These are phyloP conservation scores for Simmondsia chinensis DNA, from an alignment of 148 eudicot genomes.

Conservation along the genomic window DNA sequence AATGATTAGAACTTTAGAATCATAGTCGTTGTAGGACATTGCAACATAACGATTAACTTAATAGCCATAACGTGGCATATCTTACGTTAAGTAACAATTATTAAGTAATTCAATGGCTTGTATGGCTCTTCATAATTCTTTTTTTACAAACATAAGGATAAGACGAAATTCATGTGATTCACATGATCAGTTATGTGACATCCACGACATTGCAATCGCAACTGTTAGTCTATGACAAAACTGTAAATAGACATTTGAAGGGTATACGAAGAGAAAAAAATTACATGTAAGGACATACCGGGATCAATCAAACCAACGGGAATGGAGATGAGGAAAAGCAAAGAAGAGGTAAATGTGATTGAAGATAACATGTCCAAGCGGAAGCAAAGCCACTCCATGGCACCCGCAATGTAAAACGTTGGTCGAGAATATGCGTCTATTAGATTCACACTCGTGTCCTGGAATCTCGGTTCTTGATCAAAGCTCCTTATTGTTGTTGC, in stretches of 20 bases:
- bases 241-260: no score
- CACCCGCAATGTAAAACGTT: constrained; percentile 27
- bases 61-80: no score
- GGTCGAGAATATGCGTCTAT: constrained; percentile 33
- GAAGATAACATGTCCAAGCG: constrained; percentile 46
- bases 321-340: constrained; percentile 42
- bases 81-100: no score
- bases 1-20: no score
- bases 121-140: background rate
- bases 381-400: constrained; percentile 47
- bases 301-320: constrained; percentile 39
- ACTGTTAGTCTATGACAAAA: no score
- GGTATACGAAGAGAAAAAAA: background rate
- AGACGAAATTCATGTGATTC: no score
- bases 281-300: constrained; percentile 10
- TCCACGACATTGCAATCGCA: no score
- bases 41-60: no score
- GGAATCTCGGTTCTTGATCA: constrained; percentile 39
- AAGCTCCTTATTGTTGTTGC: constrained; percentile 49
- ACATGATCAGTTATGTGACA: no score
- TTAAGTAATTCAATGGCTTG: no score
- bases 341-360: constrained; percentile 33
- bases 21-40: no score
- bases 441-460: constrained; percentile 17
- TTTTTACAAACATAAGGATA: background rate